A percentile compares a stretch with the other conserved stretches of the same genome.
phyloP scores from a whole-genome alignment of 345 rosid genomes.

The Anacardium occidentale region DNA sequence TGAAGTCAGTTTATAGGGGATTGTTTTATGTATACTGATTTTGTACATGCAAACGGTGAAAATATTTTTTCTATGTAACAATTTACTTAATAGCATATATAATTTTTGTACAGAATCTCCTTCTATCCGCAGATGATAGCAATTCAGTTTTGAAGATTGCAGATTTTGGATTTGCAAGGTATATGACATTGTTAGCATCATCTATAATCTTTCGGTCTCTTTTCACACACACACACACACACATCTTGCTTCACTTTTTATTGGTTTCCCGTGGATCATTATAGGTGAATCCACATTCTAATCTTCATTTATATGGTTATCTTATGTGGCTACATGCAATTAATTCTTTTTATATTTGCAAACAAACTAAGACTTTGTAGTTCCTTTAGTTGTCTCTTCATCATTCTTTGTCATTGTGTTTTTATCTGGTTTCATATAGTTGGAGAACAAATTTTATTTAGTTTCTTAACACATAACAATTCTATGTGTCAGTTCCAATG shows the following conservation, averaged over 20 bases:
- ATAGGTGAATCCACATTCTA: not conserved
- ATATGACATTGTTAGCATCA: conserved; percentile 11
- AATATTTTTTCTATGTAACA: conserved; percentile 2
- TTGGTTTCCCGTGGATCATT: not conserved
- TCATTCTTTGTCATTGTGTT: not conserved
- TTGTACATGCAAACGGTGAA: conserved; percentile 7
- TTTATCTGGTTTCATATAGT: not conserved
- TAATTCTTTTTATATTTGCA: not conserved
- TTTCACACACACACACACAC: not conserved
- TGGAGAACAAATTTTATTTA: not conserved
- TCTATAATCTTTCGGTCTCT: not conserved
- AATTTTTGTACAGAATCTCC: conserved; percentile 80
- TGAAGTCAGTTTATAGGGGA: conserved; percentile 6
- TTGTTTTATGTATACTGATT: conserved; percentile 12
- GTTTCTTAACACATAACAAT: not conserved
- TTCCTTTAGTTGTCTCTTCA: not conserved
- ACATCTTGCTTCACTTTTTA: not conserved
- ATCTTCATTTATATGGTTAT: not conserved
- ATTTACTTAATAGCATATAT: conserved; percentile 29
- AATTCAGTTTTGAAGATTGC: conserved; percentile 85
- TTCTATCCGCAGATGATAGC: conserved; percentile 63
- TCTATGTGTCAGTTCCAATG: not conserved
- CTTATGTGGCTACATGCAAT: not conserved
- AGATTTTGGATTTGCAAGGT: conserved; percentile 99
- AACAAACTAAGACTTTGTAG: not conserved